Conservation (phyloP, 176 grass and related monocot species). For the Zoysia pacifica region DNA sequence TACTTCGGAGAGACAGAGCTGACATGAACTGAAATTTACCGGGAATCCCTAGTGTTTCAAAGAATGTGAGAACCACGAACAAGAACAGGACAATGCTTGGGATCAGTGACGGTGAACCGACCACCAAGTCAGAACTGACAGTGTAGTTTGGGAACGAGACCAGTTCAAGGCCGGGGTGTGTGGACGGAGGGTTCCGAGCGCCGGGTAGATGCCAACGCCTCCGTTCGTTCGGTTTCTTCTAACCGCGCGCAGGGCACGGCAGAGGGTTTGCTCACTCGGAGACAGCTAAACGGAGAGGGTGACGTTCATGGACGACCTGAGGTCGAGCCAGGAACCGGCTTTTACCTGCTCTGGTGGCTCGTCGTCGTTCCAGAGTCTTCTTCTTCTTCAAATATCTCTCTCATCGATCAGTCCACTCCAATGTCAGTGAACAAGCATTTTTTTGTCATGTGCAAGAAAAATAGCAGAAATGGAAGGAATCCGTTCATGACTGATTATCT, state of each 20-base stretch:
- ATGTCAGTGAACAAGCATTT: no score
- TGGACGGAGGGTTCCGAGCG: neutral
- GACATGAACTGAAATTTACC: neutral
- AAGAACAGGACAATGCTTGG: neutral
- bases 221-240: no score
- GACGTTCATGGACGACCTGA: neutral
- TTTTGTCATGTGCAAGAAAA: no score
- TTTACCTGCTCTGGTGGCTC: neutral
- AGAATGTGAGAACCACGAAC: neutral
- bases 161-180: neutral
- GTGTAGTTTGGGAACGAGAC: no score
- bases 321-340: neutral
- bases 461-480: no score
- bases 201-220: neutral
- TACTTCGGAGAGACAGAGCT: neutral
- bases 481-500: no score
- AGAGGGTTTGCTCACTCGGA: neutral
- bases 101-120: neutral
- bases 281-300: neutral
- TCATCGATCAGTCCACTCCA: no score
- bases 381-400: no score
- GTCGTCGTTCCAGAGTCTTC: neutral
- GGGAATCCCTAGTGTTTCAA: neutral
- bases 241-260: neutral
- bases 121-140: neutral